These are phyloP conservation scores for Leishmania lainsoni DNA, from an alignment of 208 protist genomes.

Conservation along the genomic window DNA sequence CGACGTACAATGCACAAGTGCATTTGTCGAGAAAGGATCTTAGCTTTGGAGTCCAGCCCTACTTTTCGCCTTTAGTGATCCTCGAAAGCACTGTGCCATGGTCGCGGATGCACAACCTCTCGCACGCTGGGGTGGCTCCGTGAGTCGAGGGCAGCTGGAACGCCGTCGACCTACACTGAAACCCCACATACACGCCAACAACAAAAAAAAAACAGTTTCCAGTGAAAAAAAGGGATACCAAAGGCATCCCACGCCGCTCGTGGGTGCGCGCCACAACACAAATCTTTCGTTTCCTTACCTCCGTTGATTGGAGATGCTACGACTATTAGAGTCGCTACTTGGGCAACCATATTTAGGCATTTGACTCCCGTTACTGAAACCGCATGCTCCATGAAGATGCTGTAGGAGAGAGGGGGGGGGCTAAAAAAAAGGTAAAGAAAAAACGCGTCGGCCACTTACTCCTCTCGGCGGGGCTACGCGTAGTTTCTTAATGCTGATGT, in stretches of 20 bases:
- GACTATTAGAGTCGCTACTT: conserved; percentile 1
- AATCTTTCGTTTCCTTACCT: not conserved
- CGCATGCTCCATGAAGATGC: not conserved
- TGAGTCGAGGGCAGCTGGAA: not conserved
- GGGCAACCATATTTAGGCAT: not conserved
- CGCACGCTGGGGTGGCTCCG: not conserved
- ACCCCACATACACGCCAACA: no score
- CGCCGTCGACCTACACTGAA: no score
- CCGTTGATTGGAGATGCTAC: not conserved
- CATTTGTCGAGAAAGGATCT: no score
- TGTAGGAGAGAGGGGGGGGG: not conserved
- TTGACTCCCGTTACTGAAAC: not conserved
- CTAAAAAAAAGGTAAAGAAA: no score
- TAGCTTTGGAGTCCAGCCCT: not conserved
- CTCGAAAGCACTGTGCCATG: not conserved
- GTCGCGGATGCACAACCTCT: no score
- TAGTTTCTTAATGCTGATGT: conserved; percentile 58
- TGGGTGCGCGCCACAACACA: not conserved
- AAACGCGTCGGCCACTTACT: not conserved
- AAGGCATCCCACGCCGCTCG: not conserved
- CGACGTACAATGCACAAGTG: not conserved
- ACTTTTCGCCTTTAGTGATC: not conserved
- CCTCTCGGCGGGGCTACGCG: not conserved
- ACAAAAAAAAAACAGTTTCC: not conserved
- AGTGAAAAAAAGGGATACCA: not conserved